phyloP scores from a whole-genome alignment of 2,329 filamentous ascomycete genomes.

The Calcarisporium arbuscula region DNA sequence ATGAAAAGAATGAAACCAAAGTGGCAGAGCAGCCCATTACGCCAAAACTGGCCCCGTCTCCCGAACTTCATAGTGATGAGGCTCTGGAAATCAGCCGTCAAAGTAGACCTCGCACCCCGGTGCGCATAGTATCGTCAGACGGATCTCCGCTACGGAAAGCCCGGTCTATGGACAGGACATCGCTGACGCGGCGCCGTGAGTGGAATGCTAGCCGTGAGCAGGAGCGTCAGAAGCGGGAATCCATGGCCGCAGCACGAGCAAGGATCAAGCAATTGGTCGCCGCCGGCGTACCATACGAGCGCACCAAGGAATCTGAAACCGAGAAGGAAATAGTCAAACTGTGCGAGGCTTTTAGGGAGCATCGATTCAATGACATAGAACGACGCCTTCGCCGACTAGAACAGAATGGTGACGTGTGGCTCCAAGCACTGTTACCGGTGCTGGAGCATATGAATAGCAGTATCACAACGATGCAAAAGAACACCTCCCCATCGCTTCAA shows the following conservation, averaged over 20 bases:
- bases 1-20: too few species aligned
- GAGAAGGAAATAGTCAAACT: slow-evolving; percentile 29
- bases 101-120: neutral
- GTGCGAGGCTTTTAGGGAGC: slow-evolving; percentile 35
- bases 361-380: slow-evolving; percentile 41
- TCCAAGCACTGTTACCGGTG: slow-evolving; percentile 37
- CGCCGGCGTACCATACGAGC: slow-evolving; percentile 18
- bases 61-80: neutral
- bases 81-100: slow-evolving; percentile 1
- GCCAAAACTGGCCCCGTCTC: neutral
- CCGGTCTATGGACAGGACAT: slow-evolving; percentile 19
- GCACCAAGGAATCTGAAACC: slow-evolving; percentile 11
- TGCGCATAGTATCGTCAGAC: slow-evolving; percentile 1
- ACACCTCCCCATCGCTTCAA: too few species aligned
- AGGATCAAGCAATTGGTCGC: slow-evolving; percentile 14
- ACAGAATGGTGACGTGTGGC: slow-evolving; percentile 38
- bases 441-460: slow-evolving; percentile 36
- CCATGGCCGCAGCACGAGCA: slow-evolving; percentile 13
- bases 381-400: slow-evolving; percentile 39
- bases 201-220: slow-evolving; percentile 24
- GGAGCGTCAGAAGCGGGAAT: slow-evolving; percentile 18
- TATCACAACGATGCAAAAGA: slow-evolving; percentile 17
- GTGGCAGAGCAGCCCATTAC: neutral
- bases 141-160: slow-evolving; percentile 20
- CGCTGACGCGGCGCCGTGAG: slow-evolving; percentile 25